Evolutionary conservation across 1,139 yeast genomes (phyloP), one percentile per base, ranked within the genome.

Genomic region (Candida mesenterica): DNA sequence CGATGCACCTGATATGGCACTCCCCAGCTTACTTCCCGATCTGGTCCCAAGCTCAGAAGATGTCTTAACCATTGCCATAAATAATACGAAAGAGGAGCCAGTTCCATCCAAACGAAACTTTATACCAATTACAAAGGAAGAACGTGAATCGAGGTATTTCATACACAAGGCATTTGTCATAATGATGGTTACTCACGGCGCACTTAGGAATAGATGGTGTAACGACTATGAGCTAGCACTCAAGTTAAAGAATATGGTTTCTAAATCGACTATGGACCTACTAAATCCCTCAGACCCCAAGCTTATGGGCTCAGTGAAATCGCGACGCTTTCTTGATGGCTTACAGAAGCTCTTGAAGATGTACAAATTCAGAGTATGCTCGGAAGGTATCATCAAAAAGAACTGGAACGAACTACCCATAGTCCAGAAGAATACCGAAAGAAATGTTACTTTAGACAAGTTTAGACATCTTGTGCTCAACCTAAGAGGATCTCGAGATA

Each of bases 311-410:
- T 50, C 61, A 39, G 65, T 77, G 44, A 79, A 80, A 44, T 77
- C 95, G 0, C 66, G 95, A 35, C 69, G 79, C 44, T 72, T 92
- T 30, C 62, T 89, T 3, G 97, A 88, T 53, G 89, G 92, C 0
- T 53, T 92, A 10, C 69, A 82, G 32, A 77, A 76, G 43, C 58
- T 85, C 1, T 74, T 85, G 77, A 68, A 64, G 16, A 61, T 67
- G 19, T 92, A 92, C 83, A 53, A 69, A 42, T 89, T 84, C 64
- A 65, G 65, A 29, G 65, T 80, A 2, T 64, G 72, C 0, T 62
- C 66, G 19, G 65, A 64, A 42, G 81, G 62, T 40, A 60, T 51
- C 54, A 57, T 64, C 59, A 63, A 70, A 61, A 82, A 54, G 61
- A 64, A 48, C 74, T 95, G 96, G 78, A 69, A 51, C 75, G 87